Percentiles rank a stretch among this genome's conserved stretches.
Conservation (phyloP, 208 protist species). For the Porcisia hertigi region DNA sequence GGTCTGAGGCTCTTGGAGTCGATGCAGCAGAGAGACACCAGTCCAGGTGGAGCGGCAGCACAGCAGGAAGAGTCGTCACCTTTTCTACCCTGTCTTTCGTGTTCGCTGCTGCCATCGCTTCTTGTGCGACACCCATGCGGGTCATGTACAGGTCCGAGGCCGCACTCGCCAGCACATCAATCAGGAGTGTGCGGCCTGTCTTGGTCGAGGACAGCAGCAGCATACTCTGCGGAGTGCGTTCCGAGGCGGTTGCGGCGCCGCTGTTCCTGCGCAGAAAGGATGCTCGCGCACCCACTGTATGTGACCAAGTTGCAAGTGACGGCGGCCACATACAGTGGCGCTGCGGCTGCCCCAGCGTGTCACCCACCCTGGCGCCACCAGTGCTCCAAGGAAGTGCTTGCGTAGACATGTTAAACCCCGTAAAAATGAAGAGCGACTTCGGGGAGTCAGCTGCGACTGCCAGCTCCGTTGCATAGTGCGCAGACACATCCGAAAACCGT, state of each 20-base stretch:
- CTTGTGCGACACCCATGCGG: slow-evolving; percentile 7
- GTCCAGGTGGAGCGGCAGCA: slow-evolving; percentile 25
- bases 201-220: slow-evolving; percentile 19
- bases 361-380: background rate
- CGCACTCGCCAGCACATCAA: slow-evolving; percentile 31
- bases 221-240: slow-evolving; percentile 13
- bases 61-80: background rate
- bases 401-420: slow-evolving; percentile 13
- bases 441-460: background rate
- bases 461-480: slow-evolving; percentile 10
- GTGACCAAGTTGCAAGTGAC: slow-evolving; percentile 17
- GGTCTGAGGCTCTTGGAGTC: background rate
- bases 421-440: slow-evolving; percentile 1
- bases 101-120: background rate
- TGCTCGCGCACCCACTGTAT: background rate
- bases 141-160: slow-evolving; percentile 27
- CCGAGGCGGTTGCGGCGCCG: background rate
- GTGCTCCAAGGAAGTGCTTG: slow-evolving; percentile 22
- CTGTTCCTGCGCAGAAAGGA: background rate
- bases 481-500: slow-evolving; percentile 55
- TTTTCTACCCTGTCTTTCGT: background rate
- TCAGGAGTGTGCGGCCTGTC: slow-evolving; percentile 15
- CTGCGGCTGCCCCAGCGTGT: background rate
- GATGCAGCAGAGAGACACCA: slow-evolving; percentile 15
- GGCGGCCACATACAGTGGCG: slow-evolving; percentile 21